phyloP scores from a whole-genome alignment of 2,329 filamentous ascomycete genomes.

The Thielaviopsis ethacetica region DNA sequence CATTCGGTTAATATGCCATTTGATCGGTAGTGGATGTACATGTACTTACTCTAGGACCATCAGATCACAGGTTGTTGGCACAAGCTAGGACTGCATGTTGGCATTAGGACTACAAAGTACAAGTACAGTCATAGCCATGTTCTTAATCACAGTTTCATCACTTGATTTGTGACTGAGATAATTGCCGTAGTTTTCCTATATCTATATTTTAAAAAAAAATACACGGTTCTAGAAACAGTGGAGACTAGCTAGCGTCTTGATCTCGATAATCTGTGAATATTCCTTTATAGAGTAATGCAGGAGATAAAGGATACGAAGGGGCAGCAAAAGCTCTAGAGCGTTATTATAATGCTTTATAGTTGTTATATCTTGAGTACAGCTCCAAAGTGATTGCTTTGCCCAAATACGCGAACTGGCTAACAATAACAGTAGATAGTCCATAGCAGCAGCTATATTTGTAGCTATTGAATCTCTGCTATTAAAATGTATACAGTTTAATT shows the following conservation, averaged over 20 bases:
- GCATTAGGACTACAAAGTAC: neutral
- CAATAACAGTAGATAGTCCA: too few species aligned
- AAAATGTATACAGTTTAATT: too few species aligned
- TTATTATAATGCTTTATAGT: too few species aligned
- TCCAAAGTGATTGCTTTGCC: too few species aligned
- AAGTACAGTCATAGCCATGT: too few species aligned
- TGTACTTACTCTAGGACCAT: neutral
- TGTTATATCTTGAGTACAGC: too few species aligned
- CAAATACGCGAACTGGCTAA: too few species aligned
- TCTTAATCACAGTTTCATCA: too few species aligned
- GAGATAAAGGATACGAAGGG: too few species aligned
- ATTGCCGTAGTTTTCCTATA: neutral
- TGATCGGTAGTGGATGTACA: neutral
- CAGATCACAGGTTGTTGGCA: neutral
- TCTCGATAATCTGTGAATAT: neutral
- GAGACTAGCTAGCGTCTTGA: neutral
- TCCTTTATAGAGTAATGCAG: neutral
- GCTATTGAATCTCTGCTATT: too few species aligned
- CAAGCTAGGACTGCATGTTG: neutral
- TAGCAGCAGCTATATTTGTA: too few species aligned
- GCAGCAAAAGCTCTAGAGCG: too few species aligned
- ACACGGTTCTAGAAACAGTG: neutral
- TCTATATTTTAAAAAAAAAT: neutral
- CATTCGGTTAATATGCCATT: neutral
- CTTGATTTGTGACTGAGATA: neutral